Evolutionary conservation across 805 yeast species (phyloP), one percentile per base, ranked within the genome.

Genomic region (Kurtzmaniella fragi): DNA sequence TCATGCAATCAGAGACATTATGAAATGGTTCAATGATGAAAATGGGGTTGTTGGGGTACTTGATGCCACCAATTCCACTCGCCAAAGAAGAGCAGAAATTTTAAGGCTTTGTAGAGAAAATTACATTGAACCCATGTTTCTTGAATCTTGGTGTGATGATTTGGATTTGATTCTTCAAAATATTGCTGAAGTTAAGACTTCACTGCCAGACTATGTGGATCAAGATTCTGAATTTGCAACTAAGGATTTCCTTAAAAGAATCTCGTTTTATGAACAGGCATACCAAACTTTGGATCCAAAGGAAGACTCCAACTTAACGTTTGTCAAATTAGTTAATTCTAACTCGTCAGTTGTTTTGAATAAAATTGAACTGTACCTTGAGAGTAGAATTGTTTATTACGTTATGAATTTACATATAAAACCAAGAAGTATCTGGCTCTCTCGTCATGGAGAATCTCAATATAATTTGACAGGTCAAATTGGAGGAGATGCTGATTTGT

Each of bases 331-430:
- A 47, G 80, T 88, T 58, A 89, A 93, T 56, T 89, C 88, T 35
- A 86, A 89, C 46, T 75, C 90, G 39, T 95, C 89, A 57, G 88
- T 93, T 32, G 79, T 93, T 40, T 80, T 91, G 56, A 91, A 93
- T 64, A 74, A 80, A 44, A 89, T 93, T 48, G 88, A 86, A 58
- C 80, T 90, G 17, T 93, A 93, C 58, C 67, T 91, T 52, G 95
- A 93, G 61, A 82, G 93, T 45, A 77, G 97, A 52, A 89, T 93
- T 46, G 97, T 90, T 14, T 93, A 89, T 62, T 93, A 89, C 57
- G 87, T 93, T 31, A 90, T 93, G 96, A 93, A 93, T 56, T 68
- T 93, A 49, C 97, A 90, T 59, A 85, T 89, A 50, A 86, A 87
- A 57, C 96, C 96, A 20, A 76, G 98, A 46, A 77, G 83, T 46